phyloP scores from a whole-genome alignment of 148 eudicot genomes.

The Arctostaphylos glauca region DNA sequence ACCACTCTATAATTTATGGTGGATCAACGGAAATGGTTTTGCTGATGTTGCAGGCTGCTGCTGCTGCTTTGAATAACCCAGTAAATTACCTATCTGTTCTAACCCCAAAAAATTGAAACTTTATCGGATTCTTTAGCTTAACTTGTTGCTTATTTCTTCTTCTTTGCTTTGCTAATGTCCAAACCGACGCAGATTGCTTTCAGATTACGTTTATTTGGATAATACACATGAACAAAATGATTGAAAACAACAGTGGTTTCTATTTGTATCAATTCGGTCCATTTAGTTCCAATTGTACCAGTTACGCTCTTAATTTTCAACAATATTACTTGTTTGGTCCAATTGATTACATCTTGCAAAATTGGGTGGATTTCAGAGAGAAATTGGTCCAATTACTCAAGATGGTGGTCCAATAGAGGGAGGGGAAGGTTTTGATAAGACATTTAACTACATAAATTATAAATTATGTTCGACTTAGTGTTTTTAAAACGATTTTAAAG shows the following conservation, averaged over 20 bases:
- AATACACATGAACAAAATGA: too few species aligned
- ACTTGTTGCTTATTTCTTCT: neutral
- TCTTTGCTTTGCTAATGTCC: neutral
- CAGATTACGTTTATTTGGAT: neutral
- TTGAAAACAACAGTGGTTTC: too few species aligned
- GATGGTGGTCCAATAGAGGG: neutral
- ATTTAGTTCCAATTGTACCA: neutral
- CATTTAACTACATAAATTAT: too few species aligned
- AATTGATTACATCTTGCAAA: neutral
- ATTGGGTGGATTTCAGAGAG: neutral
- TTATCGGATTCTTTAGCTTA: neutral
- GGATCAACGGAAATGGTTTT: neutral
- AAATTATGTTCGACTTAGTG: too few species aligned
- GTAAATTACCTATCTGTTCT: neutral
- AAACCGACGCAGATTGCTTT: neutral
- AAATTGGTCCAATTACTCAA: neutral
- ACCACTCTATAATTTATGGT: neutral
- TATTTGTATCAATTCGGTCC: neutral
- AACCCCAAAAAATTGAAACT: neutral
- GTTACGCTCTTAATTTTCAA: neutral
- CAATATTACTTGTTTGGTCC: neutral
- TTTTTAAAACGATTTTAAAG: too few species aligned
- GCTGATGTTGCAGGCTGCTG: neutral
- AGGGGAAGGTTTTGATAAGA: too few species aligned
- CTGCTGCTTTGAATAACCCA: neutral